These are phyloP conservation scores for Cyberlindnera amylophila DNA, from an alignment of 805 yeast species.

Conservation along the genomic window DNA sequence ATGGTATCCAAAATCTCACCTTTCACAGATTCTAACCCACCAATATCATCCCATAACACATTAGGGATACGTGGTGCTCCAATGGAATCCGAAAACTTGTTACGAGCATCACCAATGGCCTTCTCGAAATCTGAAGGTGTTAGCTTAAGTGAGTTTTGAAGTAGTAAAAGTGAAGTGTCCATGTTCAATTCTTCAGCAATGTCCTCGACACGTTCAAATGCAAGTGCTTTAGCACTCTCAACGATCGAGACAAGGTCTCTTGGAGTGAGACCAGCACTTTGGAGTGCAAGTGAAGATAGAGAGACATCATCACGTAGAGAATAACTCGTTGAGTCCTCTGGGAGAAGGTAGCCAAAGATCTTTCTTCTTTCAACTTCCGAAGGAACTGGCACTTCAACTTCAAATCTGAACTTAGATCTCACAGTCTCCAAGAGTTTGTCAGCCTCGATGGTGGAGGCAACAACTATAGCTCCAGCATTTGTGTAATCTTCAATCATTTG, in stretches of 20 bases:
- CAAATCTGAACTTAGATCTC: constrained; percentile 71
- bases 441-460: constrained; percentile 65
- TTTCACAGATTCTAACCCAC: constrained; percentile 87
- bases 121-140: constrained; percentile 59
- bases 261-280: constrained; percentile 91
- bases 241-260: constrained; percentile 73
- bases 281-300: constrained; percentile 58
- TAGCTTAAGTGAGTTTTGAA: constrained; percentile 50
- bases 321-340: constrained; percentile 25
- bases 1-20: constrained; percentile 93
- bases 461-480: constrained; percentile 41
- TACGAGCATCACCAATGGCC: constrained; percentile 78
- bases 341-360: constrained; percentile 54
- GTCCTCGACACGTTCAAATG: constrained; percentile 46
- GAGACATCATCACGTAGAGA: constrained; percentile 48
- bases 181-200: constrained; percentile 18
- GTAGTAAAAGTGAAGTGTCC: constrained; percentile 16
- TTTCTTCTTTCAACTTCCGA: constrained; percentile 65
- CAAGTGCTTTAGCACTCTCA: constrained; percentile 52
- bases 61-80: constrained; percentile 96
- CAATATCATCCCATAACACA: constrained; percentile 96
- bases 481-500: constrained; percentile 56
- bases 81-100: constrained; percentile 86
- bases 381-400: constrained; percentile 73
- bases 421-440: constrained; percentile 65